Conservation (phyloP, 768 basidiomycete species). For the Auriculariales sp. region DNA sequence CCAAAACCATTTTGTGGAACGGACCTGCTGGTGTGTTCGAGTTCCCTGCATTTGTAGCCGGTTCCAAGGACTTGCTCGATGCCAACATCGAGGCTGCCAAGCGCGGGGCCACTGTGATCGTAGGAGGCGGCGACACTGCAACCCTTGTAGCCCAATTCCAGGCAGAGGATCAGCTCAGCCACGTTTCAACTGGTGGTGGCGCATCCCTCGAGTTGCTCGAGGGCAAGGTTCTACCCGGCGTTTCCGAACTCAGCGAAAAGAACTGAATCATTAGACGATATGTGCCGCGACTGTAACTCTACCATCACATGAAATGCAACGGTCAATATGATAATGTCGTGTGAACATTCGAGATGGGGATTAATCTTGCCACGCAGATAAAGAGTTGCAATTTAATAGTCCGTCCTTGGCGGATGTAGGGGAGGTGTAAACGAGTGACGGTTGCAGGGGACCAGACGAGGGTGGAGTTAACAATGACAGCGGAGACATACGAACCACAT, state of each 20-base stretch:
- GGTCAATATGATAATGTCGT: too few species aligned
- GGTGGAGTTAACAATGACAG: too few species aligned
- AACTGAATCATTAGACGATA: conserved; percentile 10
- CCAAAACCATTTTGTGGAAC: conserved; percentile 97
- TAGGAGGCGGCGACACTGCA: conserved; percentile 94
- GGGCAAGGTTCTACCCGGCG: conserved; percentile 95
- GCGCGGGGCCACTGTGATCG: conserved; percentile 81
- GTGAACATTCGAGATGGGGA: neutral
- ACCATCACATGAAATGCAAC: too few species aligned
- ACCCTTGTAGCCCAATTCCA: conserved; percentile 80
- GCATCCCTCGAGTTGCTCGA: conserved; percentile 91
- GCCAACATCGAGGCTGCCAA: conserved; percentile 77
- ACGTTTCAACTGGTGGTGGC: conserved; percentile 92
- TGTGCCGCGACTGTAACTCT: too few species aligned
- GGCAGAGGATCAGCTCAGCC: conserved; percentile 80
- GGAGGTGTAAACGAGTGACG: neutral
- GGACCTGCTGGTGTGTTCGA: conserved; percentile 98
- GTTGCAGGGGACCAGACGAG: too few species aligned
- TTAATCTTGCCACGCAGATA: neutral
- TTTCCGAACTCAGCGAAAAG: conserved; percentile 81
- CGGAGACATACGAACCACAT: too few species aligned
- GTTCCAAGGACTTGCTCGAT: conserved; percentile 72
- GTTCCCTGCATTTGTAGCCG: conserved; percentile 78
- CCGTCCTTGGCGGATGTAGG: neutral
- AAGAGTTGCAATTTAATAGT: neutral